A percentile compares a stretch with the other conserved stretches of the same genome.
These are phyloP conservation scores for Cladosporium sp. DNA, from an alignment of 2,329 filamentous ascomycete genomes.

Conservation along the genomic window DNA sequence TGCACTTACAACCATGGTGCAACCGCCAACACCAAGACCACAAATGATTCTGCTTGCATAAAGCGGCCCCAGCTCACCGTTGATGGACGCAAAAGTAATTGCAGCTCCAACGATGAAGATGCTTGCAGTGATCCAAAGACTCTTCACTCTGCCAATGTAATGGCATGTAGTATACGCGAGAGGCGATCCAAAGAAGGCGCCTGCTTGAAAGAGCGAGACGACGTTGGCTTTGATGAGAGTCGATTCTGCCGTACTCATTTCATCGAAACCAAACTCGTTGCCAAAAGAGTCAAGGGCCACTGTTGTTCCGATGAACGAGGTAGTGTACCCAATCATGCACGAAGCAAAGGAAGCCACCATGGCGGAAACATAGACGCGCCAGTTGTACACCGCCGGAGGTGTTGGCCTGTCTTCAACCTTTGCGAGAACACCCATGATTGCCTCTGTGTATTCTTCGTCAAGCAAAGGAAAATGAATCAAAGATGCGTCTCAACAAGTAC, in stretches of 20 bases:
- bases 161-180: constrained; percentile 44
- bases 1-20: constrained; percentile 43
- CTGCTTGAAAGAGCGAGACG: constrained; percentile 61
- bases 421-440: constrained; percentile 8
- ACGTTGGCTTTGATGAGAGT: constrained; percentile 47
- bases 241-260: constrained; percentile 1
- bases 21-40: constrained; percentile 47
- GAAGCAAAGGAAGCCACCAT: constrained; percentile 46
- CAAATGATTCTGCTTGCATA: constrained; percentile 47
- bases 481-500: not conserved
- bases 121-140: constrained; percentile 51
- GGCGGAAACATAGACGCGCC: constrained; percentile 46
- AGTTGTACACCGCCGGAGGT: constrained; percentile 49
- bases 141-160: constrained; percentile 59
- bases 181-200: constrained; percentile 59
- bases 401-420: constrained; percentile 36
- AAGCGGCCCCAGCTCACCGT: constrained; percentile 43
- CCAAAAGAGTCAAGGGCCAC: constrained; percentile 61
- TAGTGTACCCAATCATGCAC: constrained; percentile 57
- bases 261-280: constrained; percentile 56
- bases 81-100: constrained; percentile 49
- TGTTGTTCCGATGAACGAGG: constrained; percentile 69
- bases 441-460: not conserved
- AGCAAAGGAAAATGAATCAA: not conserved
- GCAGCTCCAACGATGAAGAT: constrained; percentile 63